Percentiles rank a stretch among this genome's conserved stretches.
These are phyloP conservation scores for Mortierella polycephala DNA, from an alignment of 371 early-diverging fungal genomes.

Conservation along the genomic window DNA sequence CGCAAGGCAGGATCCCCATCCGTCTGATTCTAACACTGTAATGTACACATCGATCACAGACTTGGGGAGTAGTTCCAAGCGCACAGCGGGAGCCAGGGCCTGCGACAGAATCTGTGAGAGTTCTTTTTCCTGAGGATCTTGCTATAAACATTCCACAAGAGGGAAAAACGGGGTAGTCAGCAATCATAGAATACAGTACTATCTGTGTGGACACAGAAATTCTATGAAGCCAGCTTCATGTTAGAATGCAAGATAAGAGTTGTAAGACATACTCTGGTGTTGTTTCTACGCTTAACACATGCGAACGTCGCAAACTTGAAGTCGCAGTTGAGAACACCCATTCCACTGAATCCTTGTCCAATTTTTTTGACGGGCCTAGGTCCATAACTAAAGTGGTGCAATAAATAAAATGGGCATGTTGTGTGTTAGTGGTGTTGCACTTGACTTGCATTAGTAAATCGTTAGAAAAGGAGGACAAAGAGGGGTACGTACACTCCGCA, in stretches of 20 bases:
- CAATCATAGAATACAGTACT: background rate
- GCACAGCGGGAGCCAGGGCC: slow-evolving; percentile 88
- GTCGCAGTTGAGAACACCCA: slow-evolving; percentile 83
- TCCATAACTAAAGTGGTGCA: slow-evolving; percentile 67
- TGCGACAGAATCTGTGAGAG: slow-evolving; percentile 79
- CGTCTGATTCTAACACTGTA: slow-evolving; percentile 89
- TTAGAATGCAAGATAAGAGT: background rate
- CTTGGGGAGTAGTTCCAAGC: slow-evolving; percentile 88
- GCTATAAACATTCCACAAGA: background rate
- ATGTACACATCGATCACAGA: slow-evolving; percentile 89
- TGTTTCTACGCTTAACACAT: slow-evolving; percentile 73
- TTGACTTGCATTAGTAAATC: background rate
- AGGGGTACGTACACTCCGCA: slow-evolving; percentile 85
- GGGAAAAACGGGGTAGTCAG: background rate
- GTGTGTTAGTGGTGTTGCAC: background rate
- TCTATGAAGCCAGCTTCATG: background rate
- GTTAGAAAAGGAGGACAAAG: background rate
- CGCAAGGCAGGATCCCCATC: slow-evolving; percentile 79
- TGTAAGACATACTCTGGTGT: slow-evolving; percentile 60
- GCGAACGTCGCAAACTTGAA: slow-evolving; percentile 93
- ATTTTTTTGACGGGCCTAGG: slow-evolving; percentile 65
- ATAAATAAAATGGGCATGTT: background rate
- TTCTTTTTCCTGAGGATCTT: slow-evolving; percentile 89
- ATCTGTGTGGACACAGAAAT: background rate
- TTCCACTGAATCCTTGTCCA: slow-evolving; percentile 61